Conservation (phyloP, 176 grass and related monocot species). For the Ananas comosus region DNA sequence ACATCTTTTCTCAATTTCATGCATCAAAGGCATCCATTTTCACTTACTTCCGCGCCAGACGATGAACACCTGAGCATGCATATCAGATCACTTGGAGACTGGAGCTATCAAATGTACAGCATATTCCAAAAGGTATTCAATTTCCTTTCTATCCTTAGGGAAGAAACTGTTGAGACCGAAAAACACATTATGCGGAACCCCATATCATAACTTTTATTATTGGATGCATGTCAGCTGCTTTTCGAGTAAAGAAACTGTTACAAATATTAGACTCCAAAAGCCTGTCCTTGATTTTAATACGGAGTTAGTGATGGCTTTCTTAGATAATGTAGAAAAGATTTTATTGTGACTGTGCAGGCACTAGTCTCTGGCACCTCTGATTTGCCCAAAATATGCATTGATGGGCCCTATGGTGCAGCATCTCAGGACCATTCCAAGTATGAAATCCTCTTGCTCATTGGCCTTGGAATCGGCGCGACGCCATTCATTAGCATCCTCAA, state of each 20-base stretch:
- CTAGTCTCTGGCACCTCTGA: slow-evolving; percentile 21
- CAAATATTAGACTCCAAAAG: no score
- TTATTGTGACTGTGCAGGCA: slow-evolving; percentile 27
- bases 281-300: no score
- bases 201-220: background rate
- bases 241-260: no score
- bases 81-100: slow-evolving; percentile 63
- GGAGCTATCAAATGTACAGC: slow-evolving; percentile 61
- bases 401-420: slow-evolving; percentile 54
- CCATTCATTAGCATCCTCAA: slow-evolving; percentile 72
- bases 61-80: slow-evolving; percentile 60
- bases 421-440: slow-evolving; percentile 43
- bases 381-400: slow-evolving; percentile 47
- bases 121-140: slow-evolving; percentile 38
- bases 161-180: background rate
- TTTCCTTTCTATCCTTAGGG: background rate
- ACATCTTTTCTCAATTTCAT: background rate
- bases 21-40: slow-evolving; percentile 55
- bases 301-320: no score
- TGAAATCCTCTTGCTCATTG: slow-evolving; percentile 39
- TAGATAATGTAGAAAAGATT: background rate
- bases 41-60: slow-evolving; percentile 60
- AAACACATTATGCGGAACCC: background rate
- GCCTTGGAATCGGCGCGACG: slow-evolving; percentile 43
- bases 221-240: no score